A percentile compares a stretch with the other conserved stretches of the same genome.
phyloP scores from a whole-genome alignment of 306 rosid genomes.

The Begonia fuchsioides region DNA sequence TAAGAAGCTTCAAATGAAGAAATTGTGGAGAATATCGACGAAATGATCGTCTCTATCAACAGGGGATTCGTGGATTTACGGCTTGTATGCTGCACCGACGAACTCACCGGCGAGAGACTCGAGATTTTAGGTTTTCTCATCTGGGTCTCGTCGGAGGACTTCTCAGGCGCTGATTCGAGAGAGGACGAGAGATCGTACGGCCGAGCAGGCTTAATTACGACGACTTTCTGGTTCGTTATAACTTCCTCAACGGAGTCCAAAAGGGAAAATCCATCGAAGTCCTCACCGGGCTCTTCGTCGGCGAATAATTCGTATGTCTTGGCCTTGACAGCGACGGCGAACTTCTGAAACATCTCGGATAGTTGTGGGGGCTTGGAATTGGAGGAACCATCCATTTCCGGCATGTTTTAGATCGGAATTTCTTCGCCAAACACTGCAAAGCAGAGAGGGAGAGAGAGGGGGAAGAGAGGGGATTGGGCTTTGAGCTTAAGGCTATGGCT shows the following conservation, averaged over 20 bases:
- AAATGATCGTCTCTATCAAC: conserved; percentile 39
- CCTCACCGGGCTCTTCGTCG: conserved; percentile 34
- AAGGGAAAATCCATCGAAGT: conserved; percentile 58
- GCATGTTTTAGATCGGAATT: conserved; percentile 16
- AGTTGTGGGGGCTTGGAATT: conserved; percentile 74
- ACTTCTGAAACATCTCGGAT: conserved; percentile 91
- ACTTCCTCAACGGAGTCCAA: conserved; percentile 85
- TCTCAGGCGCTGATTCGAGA: conserved; percentile 1
- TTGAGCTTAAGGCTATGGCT: no score
- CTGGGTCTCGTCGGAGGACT: conserved; percentile 10
- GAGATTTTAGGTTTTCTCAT: conserved; percentile 3
- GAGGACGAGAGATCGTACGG: conserved; percentile 6
- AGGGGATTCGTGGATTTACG: conserved; percentile 17
- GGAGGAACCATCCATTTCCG: conserved; percentile 44
- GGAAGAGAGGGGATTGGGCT: background rate
- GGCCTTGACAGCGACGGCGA: conserved; percentile 86
- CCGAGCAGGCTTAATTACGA: conserved; percentile 71
- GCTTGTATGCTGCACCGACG: no score
- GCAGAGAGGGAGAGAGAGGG: background rate
- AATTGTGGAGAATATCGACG: conserved; percentile 62
- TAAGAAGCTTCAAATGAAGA: conserved; percentile 90
- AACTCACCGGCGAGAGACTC: background rate
- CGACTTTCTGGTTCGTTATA: conserved; percentile 87
- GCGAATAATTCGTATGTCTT: conserved; percentile 85
- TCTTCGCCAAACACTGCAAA: background rate